A percentile compares a stretch with the other conserved stretches of the same genome.
phyloP scores from a whole-genome alignment of 2,329 filamentous ascomycete genomes.

The Neonectria punicea region DNA sequence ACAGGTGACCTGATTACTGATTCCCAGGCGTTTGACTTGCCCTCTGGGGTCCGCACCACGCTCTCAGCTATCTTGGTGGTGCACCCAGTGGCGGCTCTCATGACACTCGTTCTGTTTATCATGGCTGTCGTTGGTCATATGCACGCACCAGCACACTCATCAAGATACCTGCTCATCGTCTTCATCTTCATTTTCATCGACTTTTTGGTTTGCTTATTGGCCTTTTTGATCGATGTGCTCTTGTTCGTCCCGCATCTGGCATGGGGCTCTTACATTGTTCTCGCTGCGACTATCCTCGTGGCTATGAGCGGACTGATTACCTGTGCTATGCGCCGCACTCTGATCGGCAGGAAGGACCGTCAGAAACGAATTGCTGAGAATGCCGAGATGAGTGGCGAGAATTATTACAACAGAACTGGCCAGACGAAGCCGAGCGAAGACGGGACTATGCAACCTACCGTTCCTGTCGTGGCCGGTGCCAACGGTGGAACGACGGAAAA shows the following conservation, averaged over 20 bases:
- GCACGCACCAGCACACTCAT: slow-evolving; percentile 88
- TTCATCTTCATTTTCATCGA: slow-evolving; percentile 89
- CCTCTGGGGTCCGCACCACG: slow-evolving; percentile 62
- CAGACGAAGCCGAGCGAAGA: slow-evolving; percentile 60
- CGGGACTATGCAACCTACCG: slow-evolving; percentile 63
- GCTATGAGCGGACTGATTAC: slow-evolving; percentile 85
- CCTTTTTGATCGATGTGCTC: slow-evolving; percentile 92
- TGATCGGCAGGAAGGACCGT: slow-evolving; percentile 91
- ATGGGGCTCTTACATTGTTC: slow-evolving; percentile 94
- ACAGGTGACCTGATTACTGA: slow-evolving; percentile 42
- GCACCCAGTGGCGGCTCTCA: slow-evolving; percentile 88
- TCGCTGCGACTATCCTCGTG: slow-evolving; percentile 88
- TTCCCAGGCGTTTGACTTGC: slow-evolving; percentile 65
- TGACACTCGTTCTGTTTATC: slow-evolving; percentile 85
- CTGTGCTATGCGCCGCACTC: slow-evolving; percentile 92
- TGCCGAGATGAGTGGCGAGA: slow-evolving; percentile 95
- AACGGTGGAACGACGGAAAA: slow-evolving; percentile 61
- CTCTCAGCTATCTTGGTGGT: slow-evolving; percentile 93
- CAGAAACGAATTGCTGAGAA: slow-evolving; percentile 93
- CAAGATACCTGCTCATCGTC: slow-evolving; percentile 84
- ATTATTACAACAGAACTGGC: slow-evolving; percentile 81
- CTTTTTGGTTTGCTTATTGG: slow-evolving; percentile 82
- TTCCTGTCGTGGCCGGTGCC: slow-evolving; percentile 66
- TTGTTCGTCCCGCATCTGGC: slow-evolving; percentile 93
- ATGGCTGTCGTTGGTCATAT: slow-evolving; percentile 86